Evolutionary conservation across 257 asterid genomes (phyloP).

Genomic region (Pogostemon cablin): DNA sequence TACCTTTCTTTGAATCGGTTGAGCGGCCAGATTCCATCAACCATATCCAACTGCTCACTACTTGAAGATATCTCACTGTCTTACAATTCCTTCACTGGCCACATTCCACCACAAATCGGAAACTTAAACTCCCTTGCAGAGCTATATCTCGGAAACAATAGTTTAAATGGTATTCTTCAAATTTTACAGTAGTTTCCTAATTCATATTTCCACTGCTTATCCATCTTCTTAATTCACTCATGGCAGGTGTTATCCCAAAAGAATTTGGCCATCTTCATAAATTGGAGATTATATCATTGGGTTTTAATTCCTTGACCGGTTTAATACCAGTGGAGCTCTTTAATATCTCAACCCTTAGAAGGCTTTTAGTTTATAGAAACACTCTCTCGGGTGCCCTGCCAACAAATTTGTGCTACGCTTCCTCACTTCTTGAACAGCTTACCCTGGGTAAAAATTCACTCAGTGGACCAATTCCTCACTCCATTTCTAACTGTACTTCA

Average conservation of each 20-base stretch:
- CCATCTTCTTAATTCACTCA: not conserved
- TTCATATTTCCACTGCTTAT: too few species aligned
- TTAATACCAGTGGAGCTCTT: not conserved
- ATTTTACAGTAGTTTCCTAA: too few species aligned
- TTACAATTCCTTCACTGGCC: constrained; percentile 15
- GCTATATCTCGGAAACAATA: too few species aligned
- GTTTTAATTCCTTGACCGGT: not conserved
- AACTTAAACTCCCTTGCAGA: not conserved
- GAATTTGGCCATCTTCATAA: not conserved
- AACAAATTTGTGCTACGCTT: not conserved
- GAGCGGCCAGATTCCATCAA: constrained; percentile 14
- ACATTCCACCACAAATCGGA: constrained; percentile 20
- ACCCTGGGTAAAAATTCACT: not conserved
- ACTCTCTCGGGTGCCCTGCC: not conserved
- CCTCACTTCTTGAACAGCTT: not conserved
- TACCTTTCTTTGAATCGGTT: not conserved
- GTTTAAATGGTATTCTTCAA: too few species aligned
- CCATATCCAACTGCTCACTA: not conserved
- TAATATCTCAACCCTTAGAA: not conserved
- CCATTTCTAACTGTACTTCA: not conserved
- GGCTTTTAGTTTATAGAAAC: too few species aligned
- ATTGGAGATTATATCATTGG: not conserved
- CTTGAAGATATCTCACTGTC: not conserved
- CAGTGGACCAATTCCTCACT: not conserved
- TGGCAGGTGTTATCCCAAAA: not conserved